Conservation (phyloP, 495 filamentous ascomycete species). For the Usnea hakonensis region DNA sequence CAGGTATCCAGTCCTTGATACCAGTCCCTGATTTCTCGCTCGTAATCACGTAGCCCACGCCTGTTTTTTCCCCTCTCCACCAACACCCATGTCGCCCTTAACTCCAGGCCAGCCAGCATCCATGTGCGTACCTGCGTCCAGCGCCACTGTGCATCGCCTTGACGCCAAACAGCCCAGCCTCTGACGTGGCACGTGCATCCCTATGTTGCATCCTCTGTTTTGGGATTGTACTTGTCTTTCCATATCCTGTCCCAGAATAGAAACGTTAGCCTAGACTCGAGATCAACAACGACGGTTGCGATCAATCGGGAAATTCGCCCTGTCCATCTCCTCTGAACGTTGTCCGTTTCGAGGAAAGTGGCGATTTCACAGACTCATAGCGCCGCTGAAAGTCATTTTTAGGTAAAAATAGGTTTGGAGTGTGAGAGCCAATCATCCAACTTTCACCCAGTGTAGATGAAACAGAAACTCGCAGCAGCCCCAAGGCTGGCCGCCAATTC, state of each 20-base stretch:
- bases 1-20: neutral
- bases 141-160: too few relatives aligned
- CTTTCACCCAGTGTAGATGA: slow-evolving; percentile 19
- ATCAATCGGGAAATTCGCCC: neutral
- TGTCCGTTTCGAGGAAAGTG: neutral
- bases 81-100: neutral
- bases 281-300: neutral
- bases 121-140: neutral
- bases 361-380: neutral
- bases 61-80: neutral
- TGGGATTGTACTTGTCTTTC: slow-evolving; percentile 89
- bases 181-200: neutral
- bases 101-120: neutral
- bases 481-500: slow-evolving; percentile 9
- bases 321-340: neutral
- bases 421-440: slow-evolving; percentile 23
- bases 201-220: slow-evolving; percentile 24
- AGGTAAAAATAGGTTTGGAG: neutral
- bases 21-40: neutral
- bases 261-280: slow-evolving; percentile 8
- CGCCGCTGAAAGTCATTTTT: neutral
- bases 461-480: slow-evolving; percentile 21
- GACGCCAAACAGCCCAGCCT: neutral
- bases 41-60: neutral
- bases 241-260: slow-evolving; percentile 62